phyloP scores from a whole-genome alignment of 139 green algal genomes.

The Chlorella sp. region DNA sequence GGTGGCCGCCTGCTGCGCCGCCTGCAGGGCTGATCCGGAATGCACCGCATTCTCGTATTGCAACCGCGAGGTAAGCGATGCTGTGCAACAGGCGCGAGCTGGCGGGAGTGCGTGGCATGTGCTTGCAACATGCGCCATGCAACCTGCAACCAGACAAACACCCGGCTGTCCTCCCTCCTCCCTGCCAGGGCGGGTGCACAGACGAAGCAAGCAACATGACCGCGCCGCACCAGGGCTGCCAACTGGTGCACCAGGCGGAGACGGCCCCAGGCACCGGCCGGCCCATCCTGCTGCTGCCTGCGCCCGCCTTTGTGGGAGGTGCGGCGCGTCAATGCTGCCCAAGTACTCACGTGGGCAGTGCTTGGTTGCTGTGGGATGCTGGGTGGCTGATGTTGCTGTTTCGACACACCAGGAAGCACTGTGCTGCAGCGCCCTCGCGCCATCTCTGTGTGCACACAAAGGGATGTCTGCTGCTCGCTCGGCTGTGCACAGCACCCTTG shows the following conservation, averaged over 20 bases:
- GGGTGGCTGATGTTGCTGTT: neutral
- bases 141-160: neutral
- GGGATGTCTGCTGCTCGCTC: neutral
- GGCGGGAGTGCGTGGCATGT: neutral
- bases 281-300: conserved; percentile 11
- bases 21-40: neutral
- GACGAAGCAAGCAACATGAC: neutral
- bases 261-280: conserved; percentile 15
- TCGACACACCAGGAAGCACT: no score
- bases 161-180: no score
- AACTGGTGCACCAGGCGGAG: conserved; percentile 6
- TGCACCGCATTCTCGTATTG: neutral
- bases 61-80: neutral
- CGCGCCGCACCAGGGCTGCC: neutral
- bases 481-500: neutral
- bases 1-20: neutral
- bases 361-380: neutral
- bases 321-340: neutral
- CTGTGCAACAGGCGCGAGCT: neutral
- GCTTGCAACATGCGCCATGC: neutral
- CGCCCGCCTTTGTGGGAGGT: conserved; percentile 9
- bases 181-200: neutral
- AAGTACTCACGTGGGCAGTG: neutral
- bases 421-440: neutral
- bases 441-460: neutral